These are phyloP conservation scores for Bipolaris sorokiniana DNA, from an alignment of 2,329 filamentous ascomycete genomes.

Conservation along the genomic window DNA sequence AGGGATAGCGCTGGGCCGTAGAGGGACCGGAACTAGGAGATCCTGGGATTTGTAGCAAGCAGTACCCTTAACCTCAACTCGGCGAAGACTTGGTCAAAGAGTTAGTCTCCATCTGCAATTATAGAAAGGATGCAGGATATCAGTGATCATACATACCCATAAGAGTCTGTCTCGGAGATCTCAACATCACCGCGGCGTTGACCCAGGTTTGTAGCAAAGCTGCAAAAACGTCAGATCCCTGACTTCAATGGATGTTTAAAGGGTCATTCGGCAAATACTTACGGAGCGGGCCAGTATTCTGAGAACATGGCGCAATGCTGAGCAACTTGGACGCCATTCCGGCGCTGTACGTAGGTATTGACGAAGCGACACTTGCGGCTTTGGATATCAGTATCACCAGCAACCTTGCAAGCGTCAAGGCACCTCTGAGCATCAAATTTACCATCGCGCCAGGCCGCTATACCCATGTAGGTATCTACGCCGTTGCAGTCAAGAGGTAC, in stretches of 20 bases:
- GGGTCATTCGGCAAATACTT: neutral
- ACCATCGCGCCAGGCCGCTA: constrained; percentile 29
- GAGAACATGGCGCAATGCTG: constrained; percentile 37
- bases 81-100: neutral
- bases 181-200: constrained; percentile 3
- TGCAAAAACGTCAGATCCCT: neutral
- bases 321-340: constrained; percentile 24
- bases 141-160: neutral
- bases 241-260: too few relatives aligned
- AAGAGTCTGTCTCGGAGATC: constrained; percentile 8
- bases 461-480: constrained; percentile 34
- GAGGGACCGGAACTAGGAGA: neutral
- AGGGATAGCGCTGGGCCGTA: neutral
- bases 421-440: constrained; percentile 42
- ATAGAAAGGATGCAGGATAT: neutral
- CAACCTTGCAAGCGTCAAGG: constrained; percentile 29
- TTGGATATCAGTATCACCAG: constrained; percentile 15
- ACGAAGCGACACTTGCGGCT: constrained; percentile 38
- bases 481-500: constrained; percentile 39
- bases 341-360: constrained; percentile 43
- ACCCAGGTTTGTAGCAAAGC: constrained; percentile 15
- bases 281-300: constrained; percentile 9
- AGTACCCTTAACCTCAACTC: neutral
- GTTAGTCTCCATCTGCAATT: neutral
- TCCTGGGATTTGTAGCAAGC: neutral